Conservation (phyloP, 2,329 filamentous ascomycete species). For the Ophiostoma fasciatum region DNA sequence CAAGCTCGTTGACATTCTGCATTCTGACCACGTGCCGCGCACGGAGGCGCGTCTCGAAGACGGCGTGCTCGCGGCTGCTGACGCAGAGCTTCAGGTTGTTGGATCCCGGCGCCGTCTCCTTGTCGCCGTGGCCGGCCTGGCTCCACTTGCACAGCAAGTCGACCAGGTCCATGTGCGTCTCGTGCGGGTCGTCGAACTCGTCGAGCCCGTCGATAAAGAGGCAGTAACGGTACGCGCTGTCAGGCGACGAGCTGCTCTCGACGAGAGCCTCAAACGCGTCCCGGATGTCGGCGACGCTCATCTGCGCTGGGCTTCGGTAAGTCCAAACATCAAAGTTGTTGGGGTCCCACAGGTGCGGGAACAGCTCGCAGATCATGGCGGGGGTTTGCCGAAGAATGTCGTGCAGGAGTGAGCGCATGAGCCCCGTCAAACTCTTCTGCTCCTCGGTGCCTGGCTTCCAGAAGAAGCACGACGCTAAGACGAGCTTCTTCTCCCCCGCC, state of each 20-base stretch:
- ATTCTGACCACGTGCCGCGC: background rate
- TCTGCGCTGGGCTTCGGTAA: no score
- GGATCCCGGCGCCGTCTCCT: no score
- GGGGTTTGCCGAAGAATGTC: background rate
- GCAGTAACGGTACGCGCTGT: background rate
- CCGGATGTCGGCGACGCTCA: no score
- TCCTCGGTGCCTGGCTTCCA: conserved; percentile 1
- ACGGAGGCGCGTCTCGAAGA: background rate
- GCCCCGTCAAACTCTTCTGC: background rate
- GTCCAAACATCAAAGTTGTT: no score
- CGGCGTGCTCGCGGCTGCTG: conserved; percentile 2
- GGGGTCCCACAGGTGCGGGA: background rate
- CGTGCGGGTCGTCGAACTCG: background rate
- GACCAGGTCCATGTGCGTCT: background rate
- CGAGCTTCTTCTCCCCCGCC: background rate
- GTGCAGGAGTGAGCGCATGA: conserved; percentile 1
- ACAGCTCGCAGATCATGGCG: background rate
- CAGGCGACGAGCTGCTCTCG: background rate
- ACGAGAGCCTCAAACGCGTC: background rate
- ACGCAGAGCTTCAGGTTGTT: conserved; percentile 1
- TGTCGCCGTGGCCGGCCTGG: no score
- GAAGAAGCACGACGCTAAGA: background rate
- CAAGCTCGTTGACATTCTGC: background rate
- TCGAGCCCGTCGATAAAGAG: conserved; percentile 5
- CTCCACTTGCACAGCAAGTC: background rate